A percentile compares a stretch with the other conserved stretches of the same genome.
phyloP scores from a whole-genome alignment of 495 filamentous ascomycete species.

The Rusavskia elegans region DNA sequence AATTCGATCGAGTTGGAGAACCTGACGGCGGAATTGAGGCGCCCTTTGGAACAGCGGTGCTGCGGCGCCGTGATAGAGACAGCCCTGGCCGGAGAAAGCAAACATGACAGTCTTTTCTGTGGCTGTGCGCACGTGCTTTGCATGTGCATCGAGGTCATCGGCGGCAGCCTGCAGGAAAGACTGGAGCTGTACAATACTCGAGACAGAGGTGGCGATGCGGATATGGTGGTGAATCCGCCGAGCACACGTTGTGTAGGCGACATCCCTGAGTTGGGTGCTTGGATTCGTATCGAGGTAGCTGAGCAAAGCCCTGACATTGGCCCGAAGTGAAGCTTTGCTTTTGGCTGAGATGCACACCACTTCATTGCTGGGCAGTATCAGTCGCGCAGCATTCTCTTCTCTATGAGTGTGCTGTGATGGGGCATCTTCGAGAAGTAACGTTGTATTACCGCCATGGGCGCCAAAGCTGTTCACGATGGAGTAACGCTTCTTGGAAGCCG shows the following conservation, averaged over 20 bases:
- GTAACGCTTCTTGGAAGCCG: slow-evolving; percentile 5
- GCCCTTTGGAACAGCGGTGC: slow-evolving; percentile 44
- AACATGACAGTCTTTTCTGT: slow-evolving; percentile 31
- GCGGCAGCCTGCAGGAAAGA: slow-evolving; percentile 8
- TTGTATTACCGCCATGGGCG: slow-evolving; percentile 20
- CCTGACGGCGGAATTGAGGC: slow-evolving; percentile 39
- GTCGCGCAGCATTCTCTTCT: slow-evolving; percentile 1
- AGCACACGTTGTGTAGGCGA: slow-evolving; percentile 61
- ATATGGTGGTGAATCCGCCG: slow-evolving; percentile 59
- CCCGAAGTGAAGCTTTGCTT: background rate
- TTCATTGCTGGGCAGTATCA: slow-evolving; percentile 8
- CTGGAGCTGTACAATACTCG: slow-evolving; percentile 21
- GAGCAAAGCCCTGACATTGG: background rate
- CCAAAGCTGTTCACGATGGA: slow-evolving; percentile 21
- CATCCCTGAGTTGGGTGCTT: background rate
- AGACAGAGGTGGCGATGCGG: slow-evolving; percentile 43
- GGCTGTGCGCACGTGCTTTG: slow-evolving; percentile 10
- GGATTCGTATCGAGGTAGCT: background rate
- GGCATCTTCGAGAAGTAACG: slow-evolving; percentile 17
- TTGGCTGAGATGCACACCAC: slow-evolving; percentile 43
- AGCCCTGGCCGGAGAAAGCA: slow-evolving; percentile 48
- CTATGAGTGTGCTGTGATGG: slow-evolving; percentile 1
- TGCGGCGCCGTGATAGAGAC: slow-evolving; percentile 42
- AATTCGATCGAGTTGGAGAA: background rate
- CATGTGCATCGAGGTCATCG: slow-evolving; percentile 13